Evolutionary conservation across 2,329 filamentous ascomycete genomes (phyloP), one percentile per base, ranked within the genome.

Genomic region (Aspergillus awamori): DNA sequence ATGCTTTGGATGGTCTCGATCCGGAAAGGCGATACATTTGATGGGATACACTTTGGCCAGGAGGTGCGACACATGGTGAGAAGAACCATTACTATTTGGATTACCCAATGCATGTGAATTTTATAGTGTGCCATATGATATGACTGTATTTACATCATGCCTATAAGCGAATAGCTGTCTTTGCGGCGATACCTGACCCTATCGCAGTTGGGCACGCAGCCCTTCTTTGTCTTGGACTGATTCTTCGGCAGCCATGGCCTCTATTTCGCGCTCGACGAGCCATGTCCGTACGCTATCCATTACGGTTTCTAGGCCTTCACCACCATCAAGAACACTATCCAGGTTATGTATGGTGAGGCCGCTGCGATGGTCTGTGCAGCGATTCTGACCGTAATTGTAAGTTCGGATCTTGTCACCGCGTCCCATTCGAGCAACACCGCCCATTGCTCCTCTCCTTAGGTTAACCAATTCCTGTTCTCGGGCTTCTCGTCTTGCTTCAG

Each of bases 331-430:
- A n/a, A 97, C 89, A 70, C 90, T 86, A 54, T 91, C 88, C 63
- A 97, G 79, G 72, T 93, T 91, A 73, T 94, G 88, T 13, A 93
- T 84, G 59, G 93, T 93, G 41, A 90, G 75, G 0, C 90, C 92
- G 69, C 89, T 92, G 43, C 93, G 84, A 77, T 97, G 93, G 72
- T 97, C 93, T 1, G 93, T 96, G 67, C 95, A 93, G 47, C 93
- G 83, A 76, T 93, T 88, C 76, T 91, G 87, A 4, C 82, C 81
- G 76, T 82, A 90, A 75, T 97, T 97, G 77, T 97, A 97, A 0
- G 93, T 97, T 63, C 93, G 84, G 61, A 99, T 89, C 81, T 99
- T 99, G 80, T 98, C 93, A 51, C 92, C 92, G 45, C 95, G 85
- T 5, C 93, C 95, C 80, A 95, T 93, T 70, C 89, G 85, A 7